Evolutionary conservation across 805 yeast species (phyloP).

Genomic region (Candida insectorum): DNA sequence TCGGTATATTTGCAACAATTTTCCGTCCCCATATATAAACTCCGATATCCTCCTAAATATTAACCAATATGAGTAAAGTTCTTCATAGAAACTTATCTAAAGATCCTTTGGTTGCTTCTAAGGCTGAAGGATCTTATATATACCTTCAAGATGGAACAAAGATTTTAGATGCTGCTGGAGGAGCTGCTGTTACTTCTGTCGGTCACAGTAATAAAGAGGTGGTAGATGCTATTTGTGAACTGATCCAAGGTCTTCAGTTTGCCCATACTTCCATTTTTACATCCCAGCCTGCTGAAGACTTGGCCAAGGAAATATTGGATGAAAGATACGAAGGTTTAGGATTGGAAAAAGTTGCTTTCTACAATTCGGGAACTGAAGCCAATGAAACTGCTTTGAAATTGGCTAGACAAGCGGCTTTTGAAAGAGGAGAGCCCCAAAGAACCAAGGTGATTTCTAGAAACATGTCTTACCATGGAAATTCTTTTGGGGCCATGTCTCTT

Average conservation of each 20-base stretch:
- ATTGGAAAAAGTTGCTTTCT: conserved; percentile 43
- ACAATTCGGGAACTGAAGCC: conserved; percentile 62
- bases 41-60: no score
- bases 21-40: no score
- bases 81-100: not conserved
- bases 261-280: conserved; percentile 31
- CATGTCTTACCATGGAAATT: conserved; percentile 48
- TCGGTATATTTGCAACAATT: no score
- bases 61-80: no score
- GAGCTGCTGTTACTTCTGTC: conserved; percentile 51
- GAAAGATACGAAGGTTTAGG: conserved; percentile 26
- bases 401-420: conserved; percentile 25
- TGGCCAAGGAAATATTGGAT: conserved; percentile 41
- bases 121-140: not conserved
- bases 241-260: conserved; percentile 22
- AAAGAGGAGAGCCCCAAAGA: conserved; percentile 40
- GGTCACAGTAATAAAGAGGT: conserved; percentile 44
- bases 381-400: conserved; percentile 31
- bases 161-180: conserved; percentile 29
- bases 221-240: conserved; percentile 35
- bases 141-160: no score
- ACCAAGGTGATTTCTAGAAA: conserved; percentile 41
- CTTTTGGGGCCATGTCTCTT: conserved; percentile 41
- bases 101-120: not conserved
- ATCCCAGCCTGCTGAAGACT: conserved; percentile 37